These are phyloP conservation scores for Camelina sativa DNA, from an alignment of 345 rosid species.

Conservation along the genomic window DNA sequence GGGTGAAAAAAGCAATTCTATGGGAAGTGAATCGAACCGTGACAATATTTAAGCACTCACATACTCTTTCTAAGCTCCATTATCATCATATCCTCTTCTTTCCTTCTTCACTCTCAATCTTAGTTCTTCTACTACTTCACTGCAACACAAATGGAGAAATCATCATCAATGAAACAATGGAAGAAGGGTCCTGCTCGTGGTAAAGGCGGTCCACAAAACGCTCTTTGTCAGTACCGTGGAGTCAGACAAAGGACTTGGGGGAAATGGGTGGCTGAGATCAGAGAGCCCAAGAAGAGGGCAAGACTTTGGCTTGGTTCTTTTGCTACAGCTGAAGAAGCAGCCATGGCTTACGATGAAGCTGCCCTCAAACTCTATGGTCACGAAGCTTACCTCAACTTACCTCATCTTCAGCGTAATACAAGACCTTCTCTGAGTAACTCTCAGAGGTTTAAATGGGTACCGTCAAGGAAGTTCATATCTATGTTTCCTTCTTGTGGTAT, in stretches of 20 bases:
- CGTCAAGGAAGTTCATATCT: slow-evolving; percentile 80
- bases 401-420: slow-evolving; percentile 65
- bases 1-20: slow-evolving; percentile 44
- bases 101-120: slow-evolving; percentile 34
- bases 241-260: slow-evolving; percentile 98
- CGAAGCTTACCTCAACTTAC: slow-evolving; percentile 84
- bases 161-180: slow-evolving; percentile 76
- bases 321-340: slow-evolving; percentile 93
- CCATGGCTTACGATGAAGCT: slow-evolving; percentile 94
- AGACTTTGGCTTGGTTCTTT: slow-evolving; percentile 92
- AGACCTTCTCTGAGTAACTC: slow-evolving; percentile 32
- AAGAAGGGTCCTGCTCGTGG: slow-evolving; percentile 93
- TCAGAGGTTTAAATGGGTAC: slow-evolving; percentile 72
- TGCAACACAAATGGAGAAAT: slow-evolving; percentile 45
- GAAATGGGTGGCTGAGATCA: slow-evolving; percentile 96
- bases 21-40: slow-evolving; percentile 51
- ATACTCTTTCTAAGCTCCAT: slow-evolving; percentile 39
- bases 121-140: slow-evolving; percentile 23
- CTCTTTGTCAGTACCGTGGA: slow-evolving; percentile 82
- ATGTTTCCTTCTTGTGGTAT: slow-evolving; percentile 85
- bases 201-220: slow-evolving; percentile 92
- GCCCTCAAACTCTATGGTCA: slow-evolving; percentile 77
- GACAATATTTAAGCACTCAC: slow-evolving; percentile 59
- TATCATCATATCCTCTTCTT: slow-evolving; percentile 55
- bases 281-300: slow-evolving; percentile 91